Conservation (phyloP, 257 asterid genomes). For the Avicennia marina region DNA sequence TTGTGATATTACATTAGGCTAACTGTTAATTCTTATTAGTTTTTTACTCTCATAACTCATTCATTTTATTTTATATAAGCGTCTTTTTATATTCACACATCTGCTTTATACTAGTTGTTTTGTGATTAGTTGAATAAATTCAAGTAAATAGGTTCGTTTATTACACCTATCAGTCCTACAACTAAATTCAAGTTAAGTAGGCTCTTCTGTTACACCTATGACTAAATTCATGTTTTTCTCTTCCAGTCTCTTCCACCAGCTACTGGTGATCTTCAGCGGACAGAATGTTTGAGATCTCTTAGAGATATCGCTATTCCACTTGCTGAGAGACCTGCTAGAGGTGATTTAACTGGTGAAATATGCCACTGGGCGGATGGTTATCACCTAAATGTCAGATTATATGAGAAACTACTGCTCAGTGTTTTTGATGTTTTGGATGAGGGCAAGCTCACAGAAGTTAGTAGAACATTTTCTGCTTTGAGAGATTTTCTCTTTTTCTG, state of each 20-base stretch:
- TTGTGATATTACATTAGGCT: constrained; percentile 11
- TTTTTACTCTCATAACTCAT: neutral
- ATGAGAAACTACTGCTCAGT: constrained; percentile 89
- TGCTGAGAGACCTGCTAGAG: constrained; percentile 97
- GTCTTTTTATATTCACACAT: constrained; percentile 3
- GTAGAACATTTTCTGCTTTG: constrained; percentile 20
- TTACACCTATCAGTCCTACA: constrained; percentile 17
- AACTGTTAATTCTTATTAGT: constrained; percentile 8
- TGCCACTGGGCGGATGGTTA: constrained; percentile 99
- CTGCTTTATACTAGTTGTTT: constrained; percentile 13
- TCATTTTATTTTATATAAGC: neutral
- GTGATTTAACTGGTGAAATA: constrained; percentile 98
- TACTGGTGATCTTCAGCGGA: constrained; percentile 83
- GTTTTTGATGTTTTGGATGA: constrained; percentile 95
- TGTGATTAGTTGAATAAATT: constrained; percentile 9
- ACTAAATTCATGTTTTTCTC: constrained; percentile 12
- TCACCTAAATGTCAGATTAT: constrained; percentile 80
- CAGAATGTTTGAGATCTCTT: constrained; percentile 82
- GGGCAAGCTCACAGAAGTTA: constrained; percentile 98
- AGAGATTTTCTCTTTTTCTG: neutral
- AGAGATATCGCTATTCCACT: constrained; percentile 78
- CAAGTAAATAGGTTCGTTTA: no score
- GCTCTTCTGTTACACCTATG: constrained; percentile 17
- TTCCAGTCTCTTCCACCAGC: constrained; percentile 84
- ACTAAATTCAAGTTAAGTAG: constrained; percentile 7